A percentile compares a stretch with the other conserved stretches of the same genome.
phyloP scores from a whole-genome alignment of 371 early-diverging fungal genomes.

The Apophysomyces trapeziformis region DNA sequence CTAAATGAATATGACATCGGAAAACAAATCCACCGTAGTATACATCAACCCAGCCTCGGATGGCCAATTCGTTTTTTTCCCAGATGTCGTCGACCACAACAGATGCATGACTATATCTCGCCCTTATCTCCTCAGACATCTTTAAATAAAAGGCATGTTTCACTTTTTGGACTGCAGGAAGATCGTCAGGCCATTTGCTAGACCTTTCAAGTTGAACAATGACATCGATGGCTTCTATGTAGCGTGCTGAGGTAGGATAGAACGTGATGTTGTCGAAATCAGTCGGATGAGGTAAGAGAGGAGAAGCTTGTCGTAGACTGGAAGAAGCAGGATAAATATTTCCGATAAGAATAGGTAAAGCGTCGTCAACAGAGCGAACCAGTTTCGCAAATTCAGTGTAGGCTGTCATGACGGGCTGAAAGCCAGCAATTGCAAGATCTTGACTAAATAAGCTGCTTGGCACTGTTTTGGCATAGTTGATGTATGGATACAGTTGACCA shows the following conservation, averaged over 20 bases:
- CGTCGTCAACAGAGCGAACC: conserved; percentile 66
- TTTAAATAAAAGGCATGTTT: conserved; percentile 86
- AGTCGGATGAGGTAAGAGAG: conserved; percentile 80
- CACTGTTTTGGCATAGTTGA: conserved; percentile 53
- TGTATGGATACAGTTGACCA: conserved; percentile 66
- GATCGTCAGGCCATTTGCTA: conserved; percentile 89
- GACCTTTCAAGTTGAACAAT: conserved; percentile 86
- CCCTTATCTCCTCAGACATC: conserved; percentile 61
- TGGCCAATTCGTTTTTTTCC: conserved; percentile 49
- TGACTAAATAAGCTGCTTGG: conserved; percentile 56
- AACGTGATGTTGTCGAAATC: conserved; percentile 44
- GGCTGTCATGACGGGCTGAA: conserved; percentile 75
- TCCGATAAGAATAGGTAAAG: conserved; percentile 80
- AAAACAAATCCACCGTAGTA: conserved; percentile 71
- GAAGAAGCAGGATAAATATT: conserved; percentile 69
- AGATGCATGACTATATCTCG: conserved; percentile 36
- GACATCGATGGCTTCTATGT: conserved; percentile 76
- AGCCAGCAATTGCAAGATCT: conserved; percentile 54
- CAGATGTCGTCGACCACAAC: conserved; percentile 49
- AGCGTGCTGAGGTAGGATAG: conserved; percentile 62
- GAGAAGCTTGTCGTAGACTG: conserved; percentile 76
- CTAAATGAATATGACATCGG: conserved; percentile 76
- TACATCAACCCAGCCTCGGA: conserved; percentile 72
- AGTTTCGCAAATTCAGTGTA: conserved; percentile 73
- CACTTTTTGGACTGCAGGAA: conserved; percentile 85